phyloP scores from a whole-genome alignment of 176 grass and related monocot species.

The Luzula sylvatica region DNA sequence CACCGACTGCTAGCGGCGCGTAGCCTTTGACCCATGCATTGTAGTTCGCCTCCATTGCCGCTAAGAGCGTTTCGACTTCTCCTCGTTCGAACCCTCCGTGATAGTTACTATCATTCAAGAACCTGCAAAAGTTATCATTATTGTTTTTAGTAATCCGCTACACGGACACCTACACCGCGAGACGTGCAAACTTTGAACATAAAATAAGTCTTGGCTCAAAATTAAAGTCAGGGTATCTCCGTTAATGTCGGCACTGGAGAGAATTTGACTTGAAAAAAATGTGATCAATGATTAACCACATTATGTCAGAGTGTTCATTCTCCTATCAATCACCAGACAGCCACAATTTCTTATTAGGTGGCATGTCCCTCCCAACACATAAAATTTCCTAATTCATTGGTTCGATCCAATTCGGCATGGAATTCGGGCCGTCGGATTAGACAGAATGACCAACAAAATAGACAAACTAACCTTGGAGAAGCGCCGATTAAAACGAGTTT shows the following conservation, averaged over 20 bases:
- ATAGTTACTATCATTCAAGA: slow-evolving; percentile 77
- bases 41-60: slow-evolving; percentile 86
- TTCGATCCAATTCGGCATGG: background rate
- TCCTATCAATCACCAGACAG: too few relatives aligned
- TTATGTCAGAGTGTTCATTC: too few relatives aligned
- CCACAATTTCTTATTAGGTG: too few relatives aligned
- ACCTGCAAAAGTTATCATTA: slow-evolving; percentile 20
- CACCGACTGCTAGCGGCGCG: slow-evolving; percentile 81
- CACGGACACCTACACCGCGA: too few relatives aligned
- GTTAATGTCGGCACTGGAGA: too few relatives aligned
- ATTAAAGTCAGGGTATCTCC: too few relatives aligned
- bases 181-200: too few relatives aligned
- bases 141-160: too few relatives aligned
- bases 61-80: slow-evolving; percentile 70
- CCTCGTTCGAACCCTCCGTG: slow-evolving; percentile 82
- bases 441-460: background rate
- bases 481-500: slow-evolving; percentile 87
- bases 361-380: background rate
- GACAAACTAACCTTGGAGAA: slow-evolving; percentile 49
- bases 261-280: too few relatives aligned
- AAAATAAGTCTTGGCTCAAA: too few relatives aligned
- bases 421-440: too few relatives aligned
- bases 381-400: background rate
- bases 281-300: too few relatives aligned
- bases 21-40: slow-evolving; percentile 81